phyloP scores from a whole-genome alignment of 1,139 yeast species.

The Scheffersomyces titani region DNA sequence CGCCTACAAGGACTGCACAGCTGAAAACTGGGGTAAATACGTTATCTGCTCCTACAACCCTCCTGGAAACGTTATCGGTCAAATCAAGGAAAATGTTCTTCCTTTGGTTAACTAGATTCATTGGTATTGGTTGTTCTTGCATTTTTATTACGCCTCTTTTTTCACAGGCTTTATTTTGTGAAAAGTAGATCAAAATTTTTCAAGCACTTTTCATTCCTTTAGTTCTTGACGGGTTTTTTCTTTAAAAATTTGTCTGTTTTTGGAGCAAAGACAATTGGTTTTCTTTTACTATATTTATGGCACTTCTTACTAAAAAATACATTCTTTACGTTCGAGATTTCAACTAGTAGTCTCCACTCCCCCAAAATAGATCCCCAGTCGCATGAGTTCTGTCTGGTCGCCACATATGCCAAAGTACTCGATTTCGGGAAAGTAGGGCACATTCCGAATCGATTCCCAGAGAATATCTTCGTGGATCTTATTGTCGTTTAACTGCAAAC shows the following conservation, averaged over 20 bases:
- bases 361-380: slow-evolving; percentile 9
- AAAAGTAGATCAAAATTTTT: neutral
- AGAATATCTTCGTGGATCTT: neutral
- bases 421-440: slow-evolving; percentile 12
- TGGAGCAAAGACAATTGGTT: neutral
- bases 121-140: neutral
- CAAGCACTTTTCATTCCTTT: neutral
- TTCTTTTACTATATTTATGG: neutral
- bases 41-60: slow-evolving; percentile 55
- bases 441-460: neutral
- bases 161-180: neutral
- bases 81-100: slow-evolving; percentile 52
- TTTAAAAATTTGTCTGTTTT: neutral
- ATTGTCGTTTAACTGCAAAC: slow-evolving; percentile 9
- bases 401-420: slow-evolving; percentile 11
- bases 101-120: slow-evolving; percentile 14
- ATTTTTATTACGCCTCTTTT: slow-evolving; percentile 3
- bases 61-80: slow-evolving; percentile 54
- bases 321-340: neutral
- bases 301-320: neutral
- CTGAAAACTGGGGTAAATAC: slow-evolving; percentile 49
- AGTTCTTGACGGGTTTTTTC: neutral
- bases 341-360: neutral
- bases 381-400: slow-evolving; percentile 12
- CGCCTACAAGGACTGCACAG: slow-evolving; percentile 41